Percentiles rank a stretch among this genome's conserved stretches.
phyloP scores from a whole-genome alignment of 176 grass and related monocot species.

The Oryza meyeriana region DNA sequence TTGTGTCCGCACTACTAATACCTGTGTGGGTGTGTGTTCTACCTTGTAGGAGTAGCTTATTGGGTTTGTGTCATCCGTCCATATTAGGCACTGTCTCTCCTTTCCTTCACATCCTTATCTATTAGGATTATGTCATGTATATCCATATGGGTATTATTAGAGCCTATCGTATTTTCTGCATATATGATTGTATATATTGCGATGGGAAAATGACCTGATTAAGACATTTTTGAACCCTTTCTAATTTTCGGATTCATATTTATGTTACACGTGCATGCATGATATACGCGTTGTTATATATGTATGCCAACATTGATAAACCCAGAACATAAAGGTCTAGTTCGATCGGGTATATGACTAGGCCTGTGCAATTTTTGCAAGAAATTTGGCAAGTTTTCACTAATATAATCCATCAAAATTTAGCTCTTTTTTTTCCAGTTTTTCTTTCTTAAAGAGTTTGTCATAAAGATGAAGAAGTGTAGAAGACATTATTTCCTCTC shows the following conservation, averaged over 20 bases:
- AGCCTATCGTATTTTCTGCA: neutral
- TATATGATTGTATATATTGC: neutral
- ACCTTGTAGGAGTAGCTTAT: too few species aligned
- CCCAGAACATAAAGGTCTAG: too few species aligned
- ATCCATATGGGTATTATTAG: neutral
- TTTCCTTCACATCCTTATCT: conserved; percentile 11
- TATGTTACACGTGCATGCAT: neutral
- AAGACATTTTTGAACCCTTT: neutral
- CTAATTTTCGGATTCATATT: neutral
- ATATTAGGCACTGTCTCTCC: neutral
- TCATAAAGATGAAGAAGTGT: neutral
- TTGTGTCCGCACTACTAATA: conserved; percentile 24
- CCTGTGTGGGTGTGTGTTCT: neutral
- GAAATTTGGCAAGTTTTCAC: neutral
- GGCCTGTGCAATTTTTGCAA: too few species aligned
- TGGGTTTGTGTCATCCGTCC: neutral
- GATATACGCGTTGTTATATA: too few species aligned
- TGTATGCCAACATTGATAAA: too few species aligned
- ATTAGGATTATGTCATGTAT: neutral
- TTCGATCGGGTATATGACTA: too few species aligned
- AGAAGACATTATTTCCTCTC: neutral
- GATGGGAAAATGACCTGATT: conserved; percentile 1
- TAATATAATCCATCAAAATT: neutral
- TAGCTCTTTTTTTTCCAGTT: neutral
- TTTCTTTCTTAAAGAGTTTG: neutral